phyloP scores from a whole-genome alignment of 345 rosid genomes.

The Brassica rapa region DNA sequence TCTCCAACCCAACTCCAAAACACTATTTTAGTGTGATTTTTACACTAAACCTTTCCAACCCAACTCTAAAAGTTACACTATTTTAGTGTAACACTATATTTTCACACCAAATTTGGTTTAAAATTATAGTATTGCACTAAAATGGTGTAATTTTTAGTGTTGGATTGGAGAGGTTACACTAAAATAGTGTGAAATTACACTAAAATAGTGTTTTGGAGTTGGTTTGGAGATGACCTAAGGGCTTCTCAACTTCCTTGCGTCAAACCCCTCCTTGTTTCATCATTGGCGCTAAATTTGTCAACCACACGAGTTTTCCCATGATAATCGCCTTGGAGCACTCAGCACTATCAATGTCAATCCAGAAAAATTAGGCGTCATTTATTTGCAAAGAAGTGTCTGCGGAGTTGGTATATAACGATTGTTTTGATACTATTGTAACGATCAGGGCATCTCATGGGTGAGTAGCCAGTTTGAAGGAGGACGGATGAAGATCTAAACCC shows the following conservation, averaged over 20 bases:
- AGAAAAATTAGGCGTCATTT: neutral
- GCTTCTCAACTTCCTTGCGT: neutral
- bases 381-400: neutral
- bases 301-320: neutral
- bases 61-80: too few relatives aligned
- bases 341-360: neutral
- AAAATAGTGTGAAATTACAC: too few relatives aligned
- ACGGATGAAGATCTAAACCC: neutral
- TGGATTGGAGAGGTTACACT: too few relatives aligned
- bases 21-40: too few relatives aligned
- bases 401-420: neutral
- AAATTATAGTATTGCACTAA: too few relatives aligned
- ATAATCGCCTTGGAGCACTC: neutral
- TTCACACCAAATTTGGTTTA: too few relatives aligned
- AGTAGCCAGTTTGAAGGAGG: neutral
- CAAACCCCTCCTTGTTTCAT: neutral
- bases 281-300: neutral
- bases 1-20: too few relatives aligned
- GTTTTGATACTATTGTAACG: neutral
- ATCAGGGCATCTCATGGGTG: neutral
- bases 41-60: too few relatives aligned
- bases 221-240: too few relatives aligned
- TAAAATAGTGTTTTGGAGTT: too few relatives aligned
- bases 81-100: too few relatives aligned
- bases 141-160: too few relatives aligned